A percentile compares a stretch with the other conserved stretches of the same genome.
Conservation (phyloP, 257 asterid genomes). For the Buddleja alternifolia region DNA sequence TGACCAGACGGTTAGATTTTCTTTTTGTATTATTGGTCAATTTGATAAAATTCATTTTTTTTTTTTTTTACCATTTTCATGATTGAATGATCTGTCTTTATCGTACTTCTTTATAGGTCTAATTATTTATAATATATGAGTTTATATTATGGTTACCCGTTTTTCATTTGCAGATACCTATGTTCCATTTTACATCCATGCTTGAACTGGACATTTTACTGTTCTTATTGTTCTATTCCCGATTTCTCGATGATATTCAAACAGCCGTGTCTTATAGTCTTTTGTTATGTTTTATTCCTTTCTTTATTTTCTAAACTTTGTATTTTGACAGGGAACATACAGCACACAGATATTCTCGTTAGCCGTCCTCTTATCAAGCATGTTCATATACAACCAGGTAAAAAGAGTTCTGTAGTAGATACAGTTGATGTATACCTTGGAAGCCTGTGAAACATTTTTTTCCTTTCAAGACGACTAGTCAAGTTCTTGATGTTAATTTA, state of each 20-base stretch:
- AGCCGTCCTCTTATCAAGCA: conserved; percentile 96
- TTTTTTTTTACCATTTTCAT: not conserved
- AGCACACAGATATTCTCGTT: conserved; percentile 96
- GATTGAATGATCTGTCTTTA: not conserved
- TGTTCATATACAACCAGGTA: conserved; percentile 98
- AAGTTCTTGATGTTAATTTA: not conserved
- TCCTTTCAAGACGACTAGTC: conserved; percentile 7
- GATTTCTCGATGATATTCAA: conserved; percentile 1
- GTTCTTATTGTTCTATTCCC: conserved; percentile 12
- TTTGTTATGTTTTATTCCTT: conserved; percentile 13
- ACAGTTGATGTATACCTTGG: not conserved
- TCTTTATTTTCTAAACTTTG: conserved; percentile 10
- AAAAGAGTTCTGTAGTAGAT: conserved; percentile 17
- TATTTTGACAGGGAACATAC: conserved; percentile 83
- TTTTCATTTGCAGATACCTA: not conserved
- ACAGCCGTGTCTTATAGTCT: not conserved
- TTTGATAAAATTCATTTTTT: conserved; percentile 12
- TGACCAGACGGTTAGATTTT: conserved; percentile 90
- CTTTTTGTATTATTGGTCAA: conserved; percentile 12
- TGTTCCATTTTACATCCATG: not conserved
- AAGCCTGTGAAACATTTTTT: not conserved
- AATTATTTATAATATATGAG: not conserved
- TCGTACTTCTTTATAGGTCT: conserved; percentile 2
- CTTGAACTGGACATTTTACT: conserved; percentile 9
- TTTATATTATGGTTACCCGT: not conserved